These are phyloP conservation scores for Hypericum perforatum DNA, from an alignment of 345 rosid genomes.

Conservation along the genomic window DNA sequence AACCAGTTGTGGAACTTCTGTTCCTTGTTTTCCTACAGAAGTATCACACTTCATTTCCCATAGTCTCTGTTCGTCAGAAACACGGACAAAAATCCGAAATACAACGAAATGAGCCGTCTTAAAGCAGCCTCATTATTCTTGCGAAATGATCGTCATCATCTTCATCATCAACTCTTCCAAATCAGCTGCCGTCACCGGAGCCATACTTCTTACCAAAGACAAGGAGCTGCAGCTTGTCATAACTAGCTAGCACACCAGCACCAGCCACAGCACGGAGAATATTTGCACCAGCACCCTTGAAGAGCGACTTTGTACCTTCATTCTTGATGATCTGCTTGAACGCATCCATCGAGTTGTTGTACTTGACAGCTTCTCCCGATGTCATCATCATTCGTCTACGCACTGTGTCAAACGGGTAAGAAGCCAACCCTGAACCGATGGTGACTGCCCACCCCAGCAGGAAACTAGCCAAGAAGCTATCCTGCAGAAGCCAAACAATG, in stretches of 20 bases:
- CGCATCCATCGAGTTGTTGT: not conserved
- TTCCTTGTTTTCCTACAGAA: too few species aligned
- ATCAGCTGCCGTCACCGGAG: slow-evolving; percentile 17
- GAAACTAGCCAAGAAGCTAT: not conserved
- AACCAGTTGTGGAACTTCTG: too few species aligned
- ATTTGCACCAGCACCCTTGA: slow-evolving; percentile 29
- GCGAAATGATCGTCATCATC: slow-evolving; percentile 5
- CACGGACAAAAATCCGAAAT: too few species aligned
- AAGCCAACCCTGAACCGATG: not conserved
- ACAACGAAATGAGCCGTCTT: too few species aligned
- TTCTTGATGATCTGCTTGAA: slow-evolving; percentile 17
- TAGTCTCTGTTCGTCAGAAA: too few species aligned
- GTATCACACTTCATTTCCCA: too few species aligned
- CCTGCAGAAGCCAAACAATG: not conserved
- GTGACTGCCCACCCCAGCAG: not conserved
- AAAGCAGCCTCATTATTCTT: too few species aligned
- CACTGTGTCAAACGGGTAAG: not conserved
- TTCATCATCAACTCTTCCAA: not conserved
- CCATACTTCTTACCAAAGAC: slow-evolving; percentile 24
- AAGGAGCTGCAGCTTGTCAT: slow-evolving; percentile 25
- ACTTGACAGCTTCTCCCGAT: slow-evolving; percentile 4
- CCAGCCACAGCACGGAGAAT: slow-evolving; percentile 27
- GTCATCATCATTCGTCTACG: slow-evolving; percentile 8
- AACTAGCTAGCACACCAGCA: slow-evolving; percentile 29
- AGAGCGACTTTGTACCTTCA: slow-evolving; percentile 19